A percentile compares a stretch with the other conserved stretches of the same genome.
Conservation (phyloP, 2,329 filamentous ascomycete genomes). For the Didymellaceae sp. region DNA sequence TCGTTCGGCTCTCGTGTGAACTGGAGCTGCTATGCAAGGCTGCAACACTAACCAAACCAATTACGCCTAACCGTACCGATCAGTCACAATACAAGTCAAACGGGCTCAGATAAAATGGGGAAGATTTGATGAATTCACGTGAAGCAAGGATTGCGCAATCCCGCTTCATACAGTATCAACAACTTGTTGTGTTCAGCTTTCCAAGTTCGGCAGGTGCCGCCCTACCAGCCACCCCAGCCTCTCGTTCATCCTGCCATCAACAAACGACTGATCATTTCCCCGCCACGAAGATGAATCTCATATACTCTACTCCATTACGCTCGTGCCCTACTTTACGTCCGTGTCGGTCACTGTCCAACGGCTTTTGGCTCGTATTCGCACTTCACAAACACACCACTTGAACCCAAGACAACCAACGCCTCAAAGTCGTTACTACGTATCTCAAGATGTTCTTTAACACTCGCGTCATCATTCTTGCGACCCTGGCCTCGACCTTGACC, state of each 20-base stretch:
- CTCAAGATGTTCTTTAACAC: conserved; percentile 38
- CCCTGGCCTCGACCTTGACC: conserved; percentile 31
- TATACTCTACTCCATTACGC: conserved; percentile 14
- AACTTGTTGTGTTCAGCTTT: background rate
- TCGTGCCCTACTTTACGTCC: conserved; percentile 1
- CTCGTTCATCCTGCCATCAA: conserved; percentile 10
- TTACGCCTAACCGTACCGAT: too few species aligned
- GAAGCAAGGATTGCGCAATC: background rate
- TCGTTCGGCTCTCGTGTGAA: too few species aligned
- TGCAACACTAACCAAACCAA: too few species aligned
- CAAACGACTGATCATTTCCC: conserved; percentile 7
- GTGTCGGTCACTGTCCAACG: conserved; percentile 5
- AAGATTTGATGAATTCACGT: too few species aligned
- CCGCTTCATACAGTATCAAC: background rate
- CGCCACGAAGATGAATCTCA: conserved; percentile 12
- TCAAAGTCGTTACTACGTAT: conserved; percentile 15
- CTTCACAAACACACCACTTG: background rate
- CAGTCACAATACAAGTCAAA: too few species aligned
- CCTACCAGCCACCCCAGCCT: conserved; percentile 15
- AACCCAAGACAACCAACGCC: background rate
- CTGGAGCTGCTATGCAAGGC: too few species aligned
- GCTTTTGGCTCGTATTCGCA: background rate
- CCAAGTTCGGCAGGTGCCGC: background rate
- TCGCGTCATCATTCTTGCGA: conserved; percentile 26
- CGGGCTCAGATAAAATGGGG: too few species aligned